Conservation (phyloP, 805 yeast species). For the Vanderwaltozyma yarrowii region DNA sequence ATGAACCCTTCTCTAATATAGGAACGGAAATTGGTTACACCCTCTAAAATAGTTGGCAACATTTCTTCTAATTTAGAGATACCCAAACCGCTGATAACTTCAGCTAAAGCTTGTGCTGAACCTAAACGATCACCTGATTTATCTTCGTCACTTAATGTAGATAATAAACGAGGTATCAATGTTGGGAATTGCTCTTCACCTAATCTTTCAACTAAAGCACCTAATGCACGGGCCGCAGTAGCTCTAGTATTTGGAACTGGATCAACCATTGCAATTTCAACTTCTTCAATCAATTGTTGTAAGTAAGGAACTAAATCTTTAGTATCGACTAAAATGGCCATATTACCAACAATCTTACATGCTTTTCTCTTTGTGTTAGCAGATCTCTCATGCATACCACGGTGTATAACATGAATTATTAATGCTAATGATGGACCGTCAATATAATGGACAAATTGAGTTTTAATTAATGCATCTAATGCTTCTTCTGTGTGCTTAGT, state of each 20-base stretch:
- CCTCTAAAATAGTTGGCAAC: constrained; percentile 66
- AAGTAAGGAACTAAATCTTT: constrained; percentile 80
- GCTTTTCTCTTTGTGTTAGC: constrained; percentile 88
- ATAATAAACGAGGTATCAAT: constrained; percentile 69
- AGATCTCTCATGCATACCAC: constrained; percentile 94
- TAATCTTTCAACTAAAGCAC: constrained; percentile 88
- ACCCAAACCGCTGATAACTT: constrained; percentile 89
- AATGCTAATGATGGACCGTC: constrained; percentile 97
- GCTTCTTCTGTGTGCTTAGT: constrained; percentile 84
- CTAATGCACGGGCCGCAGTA: constrained; percentile 94
- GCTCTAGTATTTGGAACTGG: constrained; percentile 97
- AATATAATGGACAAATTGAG: constrained; percentile 93
- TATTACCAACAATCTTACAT: constrained; percentile 96
- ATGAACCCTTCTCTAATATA: constrained; percentile 84
- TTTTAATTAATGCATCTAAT: constrained; percentile 70
- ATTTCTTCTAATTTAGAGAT: constrained; percentile 77
- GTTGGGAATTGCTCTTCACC: constrained; percentile 96
- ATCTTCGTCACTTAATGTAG: constrained; percentile 63
- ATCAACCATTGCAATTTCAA: constrained; percentile 93
- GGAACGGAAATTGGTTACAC: constrained; percentile 56
- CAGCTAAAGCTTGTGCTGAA: constrained; percentile 93
- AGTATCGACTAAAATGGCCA: constrained; percentile 91
- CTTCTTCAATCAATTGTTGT: constrained; percentile 62
- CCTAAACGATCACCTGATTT: constrained; percentile 91
- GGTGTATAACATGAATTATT: constrained; percentile 85